Evolutionary conservation across 257 asterid species (phyloP).

Genomic region (Lantana camara): DNA sequence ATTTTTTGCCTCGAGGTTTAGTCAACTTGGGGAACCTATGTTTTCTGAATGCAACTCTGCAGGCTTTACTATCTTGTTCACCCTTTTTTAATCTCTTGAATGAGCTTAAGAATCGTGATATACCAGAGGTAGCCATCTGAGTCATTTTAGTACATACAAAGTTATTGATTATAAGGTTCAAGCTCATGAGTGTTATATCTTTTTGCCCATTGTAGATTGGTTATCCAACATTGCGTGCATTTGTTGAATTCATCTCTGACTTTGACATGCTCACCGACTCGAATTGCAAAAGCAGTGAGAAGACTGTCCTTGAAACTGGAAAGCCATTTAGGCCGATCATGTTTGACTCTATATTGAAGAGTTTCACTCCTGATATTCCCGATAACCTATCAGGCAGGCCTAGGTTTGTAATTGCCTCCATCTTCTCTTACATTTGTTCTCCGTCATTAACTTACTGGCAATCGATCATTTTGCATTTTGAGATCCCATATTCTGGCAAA

Average conservation of each 20-base stretch:
- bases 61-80: constrained; percentile 77
- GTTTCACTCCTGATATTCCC: constrained; percentile 72
- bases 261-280: constrained; percentile 54
- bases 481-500: constrained; percentile 12
- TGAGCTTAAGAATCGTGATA: constrained; percentile 54
- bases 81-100: constrained; percentile 66
- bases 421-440: constrained; percentile 21
- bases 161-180: background rate
- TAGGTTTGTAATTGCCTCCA: constrained; percentile 46
- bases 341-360: constrained; percentile 71
- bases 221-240: constrained; percentile 76
- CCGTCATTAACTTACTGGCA: constrained; percentile 8
- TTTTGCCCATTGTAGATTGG: constrained; percentile 55
- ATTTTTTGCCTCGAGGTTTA: constrained; percentile 74
- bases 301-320: constrained; percentile 52
- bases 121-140: constrained; percentile 58
- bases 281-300: constrained; percentile 49
- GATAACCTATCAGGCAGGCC: constrained; percentile 76
- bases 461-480: constrained; percentile 11
- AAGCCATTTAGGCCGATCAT: constrained; percentile 69
- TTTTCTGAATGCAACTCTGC: constrained; percentile 79
- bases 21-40: constrained; percentile 82
- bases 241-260: constrained; percentile 74
- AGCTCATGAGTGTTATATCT: constrained; percentile 37
- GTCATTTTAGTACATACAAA: constrained; percentile 16